These are phyloP conservation scores for Spongospora subterranea DNA, from an alignment of 208 protist genomes.

Conservation along the genomic window DNA sequence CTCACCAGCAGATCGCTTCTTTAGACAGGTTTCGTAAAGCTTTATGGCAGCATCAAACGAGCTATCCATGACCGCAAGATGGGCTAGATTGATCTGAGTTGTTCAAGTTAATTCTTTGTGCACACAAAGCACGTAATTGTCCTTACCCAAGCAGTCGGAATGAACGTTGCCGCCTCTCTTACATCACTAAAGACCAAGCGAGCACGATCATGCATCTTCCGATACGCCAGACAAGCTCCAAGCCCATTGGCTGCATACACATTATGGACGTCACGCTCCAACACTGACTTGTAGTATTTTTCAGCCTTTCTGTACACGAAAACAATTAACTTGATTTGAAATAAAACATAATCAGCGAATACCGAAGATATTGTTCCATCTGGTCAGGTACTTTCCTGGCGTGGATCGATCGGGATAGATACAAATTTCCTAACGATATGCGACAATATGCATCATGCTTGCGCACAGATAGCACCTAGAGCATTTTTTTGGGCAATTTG, in stretches of 20 bases:
- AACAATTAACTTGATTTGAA: background rate
- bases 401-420: background rate
- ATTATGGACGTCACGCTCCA: constrained; percentile 10
- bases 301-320: background rate
- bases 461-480: background rate
- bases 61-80: constrained; percentile 23
- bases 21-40: constrained; percentile 53
- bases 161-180: background rate
- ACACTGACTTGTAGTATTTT: background rate
- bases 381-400: background rate
- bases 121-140: background rate
- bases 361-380: background rate
- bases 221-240: background rate
- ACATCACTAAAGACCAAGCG: constrained; percentile 31
- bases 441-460: constrained; percentile 48
- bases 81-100: background rate
- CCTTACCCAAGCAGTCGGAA: constrained; percentile 26
- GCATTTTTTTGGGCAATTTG: background rate
- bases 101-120: background rate
- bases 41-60: constrained; percentile 29
- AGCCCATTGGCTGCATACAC: constrained; percentile 28
- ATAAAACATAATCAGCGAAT: background rate
- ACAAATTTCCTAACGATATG: background rate
- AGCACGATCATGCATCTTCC: background rate
- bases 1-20: background rate